Base-by-base conservation (phyloP, 176 grass and related monocot genomes). In the Stipa capillata region DNA sequence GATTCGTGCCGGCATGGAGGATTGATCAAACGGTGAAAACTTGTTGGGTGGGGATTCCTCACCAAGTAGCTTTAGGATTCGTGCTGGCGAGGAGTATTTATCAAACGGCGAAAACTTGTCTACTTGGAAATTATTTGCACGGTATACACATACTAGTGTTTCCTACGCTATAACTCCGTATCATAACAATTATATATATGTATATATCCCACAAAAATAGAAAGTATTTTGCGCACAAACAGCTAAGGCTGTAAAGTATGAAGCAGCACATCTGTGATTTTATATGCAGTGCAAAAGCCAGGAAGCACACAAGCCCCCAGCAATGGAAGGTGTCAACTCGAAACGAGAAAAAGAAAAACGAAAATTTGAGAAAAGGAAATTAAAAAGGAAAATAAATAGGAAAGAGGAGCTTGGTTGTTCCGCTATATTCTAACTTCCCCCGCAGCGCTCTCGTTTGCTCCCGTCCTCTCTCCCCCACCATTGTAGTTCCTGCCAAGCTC, bases 351-450 rank as follows among this genome's bases (percentile, higher is more conserved):
- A 16, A 53, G 5, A 13, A 72, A 73, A 67, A 49, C 41, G 4
- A 20, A 24, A 28, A 17, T 36, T 21, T n/a, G n/a, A n/a, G n/a
- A 59, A 59, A 63, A n/a, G n/a, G n/a, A 59, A 32, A 7, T n/a
- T 18, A 16, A 58, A 59, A 62, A 31, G 16, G 9, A 52, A 68
- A 64, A 72, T 72, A 82, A 85, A 82, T 65, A 85, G 63, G 78
- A 33, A 58, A 62, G 82, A 81, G 72, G 61, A 65, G 55, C 53
- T 48, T 20, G 37, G 36, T 18, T 76, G 72, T 72, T 81, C 70
- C 82, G 64, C 75, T 56, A 48, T 55, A 82, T 76, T 89, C 72
- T 85, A 89, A 89, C 87, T 77, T 8, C 87, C 87, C 40, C 87
- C 87, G 82, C 78, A 87, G 76, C 85, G 76, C 64, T 69, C 76